Evolutionary conservation across 164 flowering plant genomes (phyloP).

Genomic region (Vitis riparia): DNA sequence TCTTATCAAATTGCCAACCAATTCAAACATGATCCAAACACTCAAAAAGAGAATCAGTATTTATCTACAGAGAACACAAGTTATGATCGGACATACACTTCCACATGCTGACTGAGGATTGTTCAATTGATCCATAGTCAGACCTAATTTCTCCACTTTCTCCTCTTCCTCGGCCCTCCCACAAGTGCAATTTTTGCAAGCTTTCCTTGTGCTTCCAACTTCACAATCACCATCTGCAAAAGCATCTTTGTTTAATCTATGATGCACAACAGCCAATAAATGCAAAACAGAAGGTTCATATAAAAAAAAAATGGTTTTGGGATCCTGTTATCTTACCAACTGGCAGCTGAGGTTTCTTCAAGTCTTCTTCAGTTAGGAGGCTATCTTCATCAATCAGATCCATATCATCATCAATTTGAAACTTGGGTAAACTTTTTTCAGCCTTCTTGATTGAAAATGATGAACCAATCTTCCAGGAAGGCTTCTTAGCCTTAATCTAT

Average conservation of each 20-base stretch:
- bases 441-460: conserved; percentile 76
- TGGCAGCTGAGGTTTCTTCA: conserved; percentile 83
- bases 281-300: neutral
- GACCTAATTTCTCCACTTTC: conserved; percentile 66
- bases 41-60: too few relatives aligned
- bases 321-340: conserved; percentile 35
- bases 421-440: conserved; percentile 48
- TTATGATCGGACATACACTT: conserved; percentile 54
- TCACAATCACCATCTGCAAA: conserved; percentile 83
- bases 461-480: conserved; percentile 89
- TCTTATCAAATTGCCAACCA: too few relatives aligned
- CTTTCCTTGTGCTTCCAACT: conserved; percentile 88
- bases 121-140: conserved; percentile 63
- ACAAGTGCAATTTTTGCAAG: conserved; percentile 96
- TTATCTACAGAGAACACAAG: conserved; percentile 1
- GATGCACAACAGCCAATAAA: neutral
- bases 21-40: too few relatives aligned
- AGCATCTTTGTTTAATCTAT: neutral
- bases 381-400: conserved; percentile 97
- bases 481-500: conserved; percentile 74
- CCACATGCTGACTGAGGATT: conserved; percentile 98
- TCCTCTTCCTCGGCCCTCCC: conserved; percentile 91
- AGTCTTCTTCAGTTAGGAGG: conserved; percentile 86
- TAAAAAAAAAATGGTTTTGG: neutral
- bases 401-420: conserved; percentile 74